These are phyloP conservation scores for Platanthera zijinensis DNA, from an alignment of 106 monocot species.

Conservation along the genomic window DNA sequence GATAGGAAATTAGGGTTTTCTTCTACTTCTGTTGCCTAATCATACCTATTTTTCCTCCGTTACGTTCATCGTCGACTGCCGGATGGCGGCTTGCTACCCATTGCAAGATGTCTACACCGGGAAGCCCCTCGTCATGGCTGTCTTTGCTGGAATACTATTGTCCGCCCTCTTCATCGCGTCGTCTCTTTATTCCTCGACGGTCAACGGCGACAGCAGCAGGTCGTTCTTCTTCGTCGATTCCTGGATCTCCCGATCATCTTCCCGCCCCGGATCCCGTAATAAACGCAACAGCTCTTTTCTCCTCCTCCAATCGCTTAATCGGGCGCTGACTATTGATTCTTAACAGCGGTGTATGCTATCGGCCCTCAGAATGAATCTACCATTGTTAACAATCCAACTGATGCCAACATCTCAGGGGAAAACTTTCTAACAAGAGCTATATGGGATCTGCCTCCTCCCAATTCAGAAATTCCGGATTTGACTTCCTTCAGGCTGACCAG, in stretches of 20 bases:
- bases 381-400: neutral
- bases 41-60: neutral
- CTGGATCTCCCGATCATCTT: slow-evolving; percentile 21
- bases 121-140: slow-evolving; percentile 48
- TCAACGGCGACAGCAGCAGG: slow-evolving; percentile 4
- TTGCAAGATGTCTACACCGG: slow-evolving; percentile 12
- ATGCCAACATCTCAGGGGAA: slow-evolving; percentile 3
- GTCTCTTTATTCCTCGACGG: slow-evolving; percentile 27
- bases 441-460: slow-evolving; percentile 57
- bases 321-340: neutral
- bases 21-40: neutral
- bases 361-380: neutral
- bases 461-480: slow-evolving; percentile 42
- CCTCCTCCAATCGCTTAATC: neutral
- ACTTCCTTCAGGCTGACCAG: slow-evolving; percentile 58
- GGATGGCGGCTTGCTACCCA: slow-evolving; percentile 20
- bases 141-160: slow-evolving; percentile 14
- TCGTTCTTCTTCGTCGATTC: neutral
- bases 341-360: slow-evolving; percentile 10
- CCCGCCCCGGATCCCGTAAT: neutral
- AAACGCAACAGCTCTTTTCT: neutral
- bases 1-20: neutral
- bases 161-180: slow-evolving; percentile 38
- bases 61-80: neutral
- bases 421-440: slow-evolving; percentile 36